Percentiles rank a stretch among this genome's conserved stretches.
Conservation (phyloP, 805 yeast species). For the Nakazawaea peltata region DNA sequence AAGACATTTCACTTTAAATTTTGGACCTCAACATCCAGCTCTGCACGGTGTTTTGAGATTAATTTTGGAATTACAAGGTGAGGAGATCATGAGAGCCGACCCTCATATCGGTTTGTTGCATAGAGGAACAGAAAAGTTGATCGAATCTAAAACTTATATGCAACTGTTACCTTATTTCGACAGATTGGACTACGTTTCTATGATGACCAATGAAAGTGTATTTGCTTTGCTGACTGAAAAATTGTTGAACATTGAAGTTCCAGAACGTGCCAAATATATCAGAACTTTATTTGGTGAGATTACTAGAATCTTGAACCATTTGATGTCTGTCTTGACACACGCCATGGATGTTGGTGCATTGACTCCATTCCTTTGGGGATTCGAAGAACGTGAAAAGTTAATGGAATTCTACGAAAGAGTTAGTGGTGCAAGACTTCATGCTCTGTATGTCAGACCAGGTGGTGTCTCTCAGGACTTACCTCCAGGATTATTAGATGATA, state of each 20-base stretch:
- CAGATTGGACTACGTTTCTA: conserved; percentile 74
- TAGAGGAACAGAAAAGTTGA: conserved; percentile 84
- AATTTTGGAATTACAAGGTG: conserved; percentile 82
- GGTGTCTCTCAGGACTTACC: conserved; percentile 89
- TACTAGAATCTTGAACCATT: conserved; percentile 75
- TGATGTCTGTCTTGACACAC: conserved; percentile 81
- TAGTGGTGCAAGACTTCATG: conserved; percentile 83
- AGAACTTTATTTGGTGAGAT: conserved; percentile 83
- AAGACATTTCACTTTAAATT: conserved; percentile 83
- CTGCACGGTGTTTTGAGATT: conserved; percentile 89
- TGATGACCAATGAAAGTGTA: conserved; percentile 90
- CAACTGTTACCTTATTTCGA: conserved; percentile 88
- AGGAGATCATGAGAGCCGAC: conserved; percentile 78
- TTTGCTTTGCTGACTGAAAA: conserved; percentile 81
- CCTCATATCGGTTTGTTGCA: conserved; percentile 87
- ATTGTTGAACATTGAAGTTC: conserved; percentile 76
- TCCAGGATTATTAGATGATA: conserved; percentile 78
- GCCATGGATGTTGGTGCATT: conserved; percentile 94
- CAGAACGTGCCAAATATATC: conserved; percentile 76
- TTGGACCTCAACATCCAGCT: conserved; percentile 94
- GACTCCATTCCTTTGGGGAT: conserved; percentile 91
- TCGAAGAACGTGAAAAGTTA: conserved; percentile 87
- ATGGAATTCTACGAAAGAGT: conserved; percentile 92
- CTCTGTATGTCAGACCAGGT: conserved; percentile 87
- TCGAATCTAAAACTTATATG: conserved; percentile 78